Percentiles rank a stretch among this genome's conserved stretches.
phyloP scores from a whole-genome alignment of 192 early-diverging fungal genomes.

The Backusella psychrophila region DNA sequence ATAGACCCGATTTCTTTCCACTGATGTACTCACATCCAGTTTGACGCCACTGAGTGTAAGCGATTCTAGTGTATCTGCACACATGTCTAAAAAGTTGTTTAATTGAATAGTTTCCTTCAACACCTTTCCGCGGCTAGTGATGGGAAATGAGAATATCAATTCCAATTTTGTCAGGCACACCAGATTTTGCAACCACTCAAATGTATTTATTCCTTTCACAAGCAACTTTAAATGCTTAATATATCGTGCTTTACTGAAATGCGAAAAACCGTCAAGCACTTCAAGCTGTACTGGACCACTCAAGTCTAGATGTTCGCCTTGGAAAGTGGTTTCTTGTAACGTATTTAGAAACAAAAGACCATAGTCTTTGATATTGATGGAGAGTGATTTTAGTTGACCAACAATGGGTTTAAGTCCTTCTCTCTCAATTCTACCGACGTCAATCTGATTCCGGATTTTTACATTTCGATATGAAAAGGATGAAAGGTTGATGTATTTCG shows the following conservation, averaged over 20 bases:
- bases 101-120: background rate
- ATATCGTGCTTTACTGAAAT: background rate
- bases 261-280: background rate
- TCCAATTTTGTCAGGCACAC: background rate
- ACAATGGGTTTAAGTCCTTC: background rate
- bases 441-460: background rate
- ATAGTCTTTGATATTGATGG: background rate
- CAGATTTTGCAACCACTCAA: background rate
- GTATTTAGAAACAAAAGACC: background rate
- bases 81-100: background rate
- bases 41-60: background rate
- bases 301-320: background rate
- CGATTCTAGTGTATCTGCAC: background rate
- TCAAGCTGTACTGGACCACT: background rate
- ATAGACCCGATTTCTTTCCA: background rate
- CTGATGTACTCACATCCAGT: background rate
- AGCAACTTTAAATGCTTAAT: background rate
- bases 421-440: background rate
- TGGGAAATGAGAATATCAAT: background rate
- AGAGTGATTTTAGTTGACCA: background rate
- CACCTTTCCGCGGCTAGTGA: background rate
- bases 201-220: background rate
- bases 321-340: background rate
- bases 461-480: background rate
- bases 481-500: background rate